phyloP scores from a whole-genome alignment of 2,329 filamentous ascomycete species.

The Fusarium sp. region DNA sequence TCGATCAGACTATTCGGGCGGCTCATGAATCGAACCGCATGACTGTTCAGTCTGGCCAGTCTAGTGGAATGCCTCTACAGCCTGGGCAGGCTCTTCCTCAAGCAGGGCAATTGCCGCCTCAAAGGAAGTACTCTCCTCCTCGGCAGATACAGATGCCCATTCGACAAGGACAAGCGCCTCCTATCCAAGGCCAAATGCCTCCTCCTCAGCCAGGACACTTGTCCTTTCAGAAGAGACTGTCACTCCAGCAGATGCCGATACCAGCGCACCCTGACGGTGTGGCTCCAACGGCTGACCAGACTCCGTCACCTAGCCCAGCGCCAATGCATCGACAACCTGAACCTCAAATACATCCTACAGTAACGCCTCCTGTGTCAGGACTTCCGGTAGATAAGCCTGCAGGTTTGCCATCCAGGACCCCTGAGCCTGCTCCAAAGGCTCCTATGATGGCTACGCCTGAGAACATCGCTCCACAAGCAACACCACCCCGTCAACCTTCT shows the following conservation, averaged over 20 bases:
- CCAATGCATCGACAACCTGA: background rate
- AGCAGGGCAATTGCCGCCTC: background rate
- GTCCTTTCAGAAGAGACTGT: slow-evolving; percentile 1
- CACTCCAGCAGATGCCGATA: background rate
- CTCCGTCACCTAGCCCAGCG: background rate
- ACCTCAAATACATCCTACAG: background rate
- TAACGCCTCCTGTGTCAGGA: background rate
- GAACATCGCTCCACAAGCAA: background rate
- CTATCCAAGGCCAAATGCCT: background rate
- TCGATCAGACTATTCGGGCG: slow-evolving; percentile 11
- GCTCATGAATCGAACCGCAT: slow-evolving; percentile 1
- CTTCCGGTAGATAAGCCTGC: background rate
- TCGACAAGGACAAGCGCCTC: slow-evolving; percentile 1
- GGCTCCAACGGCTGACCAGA: background rate
- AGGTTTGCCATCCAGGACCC: background rate
- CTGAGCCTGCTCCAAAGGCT: background rate
- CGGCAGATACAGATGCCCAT: background rate
- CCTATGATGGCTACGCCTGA: background rate
- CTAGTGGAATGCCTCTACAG: slow-evolving; percentile 1
- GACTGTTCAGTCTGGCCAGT: slow-evolving; percentile 4
- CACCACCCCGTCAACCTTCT: slow-evolving; percentile 1
- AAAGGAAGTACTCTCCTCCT: background rate
- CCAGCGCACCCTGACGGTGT: background rate
- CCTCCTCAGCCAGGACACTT: background rate
- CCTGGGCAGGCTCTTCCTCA: slow-evolving; percentile 3